Conservation (phyloP, 1,284 basidiomycete genomes). For the Entoloma clypeatum region DNA sequence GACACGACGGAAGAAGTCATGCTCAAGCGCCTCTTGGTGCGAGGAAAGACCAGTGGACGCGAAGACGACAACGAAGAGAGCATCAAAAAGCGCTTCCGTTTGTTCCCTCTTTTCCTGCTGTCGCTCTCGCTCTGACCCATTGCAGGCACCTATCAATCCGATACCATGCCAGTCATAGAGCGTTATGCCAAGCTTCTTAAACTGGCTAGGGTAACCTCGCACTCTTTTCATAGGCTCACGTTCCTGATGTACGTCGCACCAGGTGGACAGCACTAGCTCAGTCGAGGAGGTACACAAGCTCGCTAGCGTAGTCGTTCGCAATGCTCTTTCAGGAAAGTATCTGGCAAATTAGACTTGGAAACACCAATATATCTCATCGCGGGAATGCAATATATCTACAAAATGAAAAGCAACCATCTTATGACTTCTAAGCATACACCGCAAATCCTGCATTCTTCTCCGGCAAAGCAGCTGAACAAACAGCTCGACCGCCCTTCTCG, state of each 20-base stretch:
- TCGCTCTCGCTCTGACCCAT: constrained; percentile 9
- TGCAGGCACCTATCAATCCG: constrained; percentile 83
- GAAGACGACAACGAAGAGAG: constrained; percentile 96
- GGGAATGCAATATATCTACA: too few relatives aligned
- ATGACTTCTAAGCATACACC: constrained; percentile 37
- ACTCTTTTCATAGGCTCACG: too few relatives aligned
- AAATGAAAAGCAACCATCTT: too few relatives aligned
- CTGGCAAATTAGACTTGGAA: too few relatives aligned
- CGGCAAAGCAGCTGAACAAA: constrained; percentile 40
- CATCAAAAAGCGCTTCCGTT: constrained; percentile 95
- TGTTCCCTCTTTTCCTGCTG: constrained; percentile 26
- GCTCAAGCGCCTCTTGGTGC: constrained; percentile 81
- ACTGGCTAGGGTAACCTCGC: constrained; percentile 78
- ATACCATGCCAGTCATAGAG: constrained; percentile 96
- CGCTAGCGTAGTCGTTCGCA: constrained; percentile 53
- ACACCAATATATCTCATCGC: too few relatives aligned
- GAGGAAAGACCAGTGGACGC: constrained; percentile 91
- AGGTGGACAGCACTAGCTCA: constrained; percentile 79
- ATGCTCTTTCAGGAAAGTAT: constrained; percentile 34
- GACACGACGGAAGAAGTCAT: constrained; percentile 90
- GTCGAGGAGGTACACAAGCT: constrained; percentile 72
- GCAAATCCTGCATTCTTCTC: constrained; percentile 38
- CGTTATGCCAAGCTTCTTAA: constrained; percentile 73
- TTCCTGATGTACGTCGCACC: too few relatives aligned
- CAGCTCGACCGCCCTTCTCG: constrained; percentile 50